Evolutionary conservation across 371 early-diverging fungal species (phyloP).

Genomic region (Cokeromyces recurvatus): DNA sequence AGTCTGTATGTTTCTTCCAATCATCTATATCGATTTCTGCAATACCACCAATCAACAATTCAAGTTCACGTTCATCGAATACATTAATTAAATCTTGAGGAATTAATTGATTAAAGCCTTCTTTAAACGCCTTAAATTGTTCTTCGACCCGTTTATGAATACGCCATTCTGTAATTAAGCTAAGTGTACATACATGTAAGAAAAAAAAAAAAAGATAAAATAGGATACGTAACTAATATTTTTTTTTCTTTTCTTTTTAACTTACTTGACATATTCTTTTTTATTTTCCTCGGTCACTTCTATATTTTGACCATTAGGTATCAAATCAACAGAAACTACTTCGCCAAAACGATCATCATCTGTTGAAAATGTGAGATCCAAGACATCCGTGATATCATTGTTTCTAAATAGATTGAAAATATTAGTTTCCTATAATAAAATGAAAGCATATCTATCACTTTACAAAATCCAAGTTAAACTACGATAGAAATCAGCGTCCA

Average conservation of each 20-base stretch:
- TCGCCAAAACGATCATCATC: conserved; percentile 96
- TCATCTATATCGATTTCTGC: conserved; percentile 99
- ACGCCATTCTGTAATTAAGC: conserved; percentile 80
- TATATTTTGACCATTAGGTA: conserved; percentile 79
- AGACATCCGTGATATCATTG: conserved; percentile 83
- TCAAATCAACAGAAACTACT: conserved; percentile 85
- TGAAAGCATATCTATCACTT: conserved; percentile 11
- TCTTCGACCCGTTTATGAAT: conserved; percentile 86
- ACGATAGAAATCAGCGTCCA: conserved; percentile 92
- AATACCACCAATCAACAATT: conserved; percentile 96
- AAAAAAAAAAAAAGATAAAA: no score
- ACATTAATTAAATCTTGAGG: conserved; percentile 90
- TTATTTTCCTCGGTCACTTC: conserved; percentile 28
- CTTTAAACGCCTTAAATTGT: conserved; percentile 91
- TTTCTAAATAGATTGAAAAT: conserved; percentile 43
- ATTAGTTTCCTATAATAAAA: background rate
- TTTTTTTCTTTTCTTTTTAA: no score
- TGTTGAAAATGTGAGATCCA: conserved; percentile 89
- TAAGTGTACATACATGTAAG: no score
- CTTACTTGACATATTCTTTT: conserved; percentile 82
- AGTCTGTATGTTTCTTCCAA: conserved; percentile 99
- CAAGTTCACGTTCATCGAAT: conserved; percentile 98
- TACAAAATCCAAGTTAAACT: conserved; percentile 92
- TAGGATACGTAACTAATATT: conserved; percentile 14
- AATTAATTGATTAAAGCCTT: conserved; percentile 96